These are phyloP conservation scores for Didymella sp. DNA, from an alignment of 2,329 filamentous ascomycete species.

Conservation along the genomic window DNA sequence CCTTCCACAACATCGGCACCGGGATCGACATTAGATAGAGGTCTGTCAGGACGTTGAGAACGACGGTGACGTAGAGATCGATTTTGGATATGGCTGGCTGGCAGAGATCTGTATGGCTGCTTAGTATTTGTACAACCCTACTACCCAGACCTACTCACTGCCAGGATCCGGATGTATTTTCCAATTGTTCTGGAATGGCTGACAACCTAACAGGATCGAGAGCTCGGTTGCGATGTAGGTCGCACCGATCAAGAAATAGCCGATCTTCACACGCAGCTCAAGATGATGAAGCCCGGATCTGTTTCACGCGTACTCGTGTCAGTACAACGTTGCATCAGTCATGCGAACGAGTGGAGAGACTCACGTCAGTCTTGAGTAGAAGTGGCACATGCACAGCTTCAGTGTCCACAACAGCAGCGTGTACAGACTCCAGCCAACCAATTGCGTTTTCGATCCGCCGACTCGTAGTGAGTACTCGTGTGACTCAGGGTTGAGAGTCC, in stretches of 20 bases:
- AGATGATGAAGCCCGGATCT: constrained; percentile 20
- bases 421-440: constrained; percentile 63
- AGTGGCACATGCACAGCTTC: constrained; percentile 63
- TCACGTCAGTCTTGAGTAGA: constrained; percentile 59
- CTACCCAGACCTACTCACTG: constrained; percentile 47
- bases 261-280: constrained; percentile 51
- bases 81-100: constrained; percentile 19
- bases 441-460: constrained; percentile 61
- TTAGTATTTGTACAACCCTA: not conserved
- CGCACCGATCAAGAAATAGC: constrained; percentile 57
- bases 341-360: not conserved
- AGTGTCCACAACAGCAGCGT: constrained; percentile 60
- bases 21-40: constrained; percentile 67
- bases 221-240: constrained; percentile 61
- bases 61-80: constrained; percentile 38
- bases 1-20: constrained; percentile 62
- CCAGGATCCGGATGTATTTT: constrained; percentile 66
- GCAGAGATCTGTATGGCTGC: constrained; percentile 20
- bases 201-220: constrained; percentile 61
- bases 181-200: constrained; percentile 63
- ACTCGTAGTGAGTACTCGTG: constrained; percentile 60
- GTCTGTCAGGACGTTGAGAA: constrained; percentile 63
- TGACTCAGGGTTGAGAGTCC: constrained; percentile 52
- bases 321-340: constrained; percentile 3
- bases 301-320: constrained; percentile 1